These are phyloP conservation scores for Sarocladium brachiariae DNA, from an alignment of 2,329 filamentous ascomycete genomes.

Conservation along the genomic window DNA sequence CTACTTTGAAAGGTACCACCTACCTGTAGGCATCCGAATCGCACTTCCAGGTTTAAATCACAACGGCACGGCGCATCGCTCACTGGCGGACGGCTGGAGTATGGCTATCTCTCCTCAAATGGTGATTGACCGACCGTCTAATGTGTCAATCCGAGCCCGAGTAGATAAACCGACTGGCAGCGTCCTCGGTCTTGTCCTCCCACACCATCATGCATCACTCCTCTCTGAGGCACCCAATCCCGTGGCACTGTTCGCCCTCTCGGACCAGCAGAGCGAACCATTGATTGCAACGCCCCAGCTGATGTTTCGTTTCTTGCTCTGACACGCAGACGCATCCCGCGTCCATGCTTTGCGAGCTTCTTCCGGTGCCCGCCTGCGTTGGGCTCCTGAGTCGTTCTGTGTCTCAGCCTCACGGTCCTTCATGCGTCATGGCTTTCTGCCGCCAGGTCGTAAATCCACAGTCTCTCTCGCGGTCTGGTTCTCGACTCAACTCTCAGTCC, in stretches of 20 bases:
- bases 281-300: constrained; percentile 5
- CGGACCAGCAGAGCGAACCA: constrained; percentile 1
- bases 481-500: not conserved
- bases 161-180: too few species aligned
- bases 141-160: too few species aligned
- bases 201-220: constrained; percentile 1
- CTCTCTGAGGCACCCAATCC: constrained; percentile 6
- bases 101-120: too few species aligned
- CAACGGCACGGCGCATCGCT: too few species aligned
- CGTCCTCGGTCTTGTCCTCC: not conserved
- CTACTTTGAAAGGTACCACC: too few species aligned
- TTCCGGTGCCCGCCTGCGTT: constrained; percentile 4
- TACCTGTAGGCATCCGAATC: too few species aligned
- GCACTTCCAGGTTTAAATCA: too few species aligned
- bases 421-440: not conserved
- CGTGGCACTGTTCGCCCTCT: not conserved
- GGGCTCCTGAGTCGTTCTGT: constrained; percentile 1
- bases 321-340: constrained; percentile 5
- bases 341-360: not conserved
- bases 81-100: too few species aligned
- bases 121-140: too few species aligned
- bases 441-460: not conserved
- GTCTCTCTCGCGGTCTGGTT: not conserved
- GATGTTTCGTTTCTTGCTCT: not conserved
- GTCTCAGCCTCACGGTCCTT: constrained; percentile 2